Base-by-base conservation (phyloP, 768 basidiomycete genomes). In the Tylopilus balloui region DNA sequence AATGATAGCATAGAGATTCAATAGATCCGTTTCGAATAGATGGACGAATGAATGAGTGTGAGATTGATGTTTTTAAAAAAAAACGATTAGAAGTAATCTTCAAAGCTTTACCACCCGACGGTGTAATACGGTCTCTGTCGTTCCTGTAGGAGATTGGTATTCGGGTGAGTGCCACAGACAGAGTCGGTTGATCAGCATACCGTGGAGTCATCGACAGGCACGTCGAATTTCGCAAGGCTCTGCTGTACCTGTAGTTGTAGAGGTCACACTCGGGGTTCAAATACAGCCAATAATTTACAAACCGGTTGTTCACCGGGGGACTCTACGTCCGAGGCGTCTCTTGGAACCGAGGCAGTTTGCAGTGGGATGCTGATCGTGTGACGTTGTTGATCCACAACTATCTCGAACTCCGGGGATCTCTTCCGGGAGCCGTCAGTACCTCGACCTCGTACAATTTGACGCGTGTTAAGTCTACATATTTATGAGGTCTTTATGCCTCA, bases 401-500 rank as follows among this genome's bases (percentile, higher is more conserved):
- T 64, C 34, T 65, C 63, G 57, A 67, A 67, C 6, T 56, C 57
- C 7, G 61, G 47, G 41, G 57, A 51, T 20, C 54, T 67, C 20
- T 54, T 55, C 25, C 45, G 47, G 32, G 68, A 68, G n/a, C 50
- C 56, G 45, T 83, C 81, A 2, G 81, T 79, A 20, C 81, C 81
- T 27, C 74, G 69, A 11, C 80, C 83, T 5, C 75, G 74, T 34
- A 80, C 59, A 21, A 65, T 69, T 42, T 78, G 69, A 17, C 84
- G 75, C 3, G 83, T 83, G 64, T 85, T 86, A 29, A 86, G 71
- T 13, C 80, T 83, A 41, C 45, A 44, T 20, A 42, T 38, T 19
- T 46, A 71, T 50, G 35, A 54, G 54, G 17, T 21, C n/a, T 21
- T 17, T 14, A 20, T 19, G 11, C 19, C 20, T 15, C 24, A 39